Evolutionary conservation across 192 early-diverging fungal species (phyloP).

Genomic region (Backusella australiensis): DNA sequence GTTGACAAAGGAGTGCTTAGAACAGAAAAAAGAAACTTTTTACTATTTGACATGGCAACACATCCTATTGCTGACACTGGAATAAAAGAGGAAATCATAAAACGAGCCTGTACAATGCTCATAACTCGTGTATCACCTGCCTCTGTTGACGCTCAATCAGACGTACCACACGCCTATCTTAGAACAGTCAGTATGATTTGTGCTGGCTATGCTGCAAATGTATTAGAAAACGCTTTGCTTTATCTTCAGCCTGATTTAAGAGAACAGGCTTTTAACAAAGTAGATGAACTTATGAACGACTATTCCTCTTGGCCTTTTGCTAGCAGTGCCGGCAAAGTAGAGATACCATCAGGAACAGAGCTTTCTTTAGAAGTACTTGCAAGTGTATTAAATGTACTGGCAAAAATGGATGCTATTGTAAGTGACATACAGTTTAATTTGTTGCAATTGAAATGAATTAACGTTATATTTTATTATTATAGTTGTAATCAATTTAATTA

Average conservation of each 20-base stretch:
- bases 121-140: constrained; percentile 62
- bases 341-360: constrained; percentile 52
- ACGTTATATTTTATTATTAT: constrained; percentile 1
- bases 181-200: constrained; percentile 89
- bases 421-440: not conserved
- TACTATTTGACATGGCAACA: constrained; percentile 97
- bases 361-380: constrained; percentile 70
- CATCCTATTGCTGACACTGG: constrained; percentile 90
- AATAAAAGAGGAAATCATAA: constrained; percentile 86
- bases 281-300: constrained; percentile 88
- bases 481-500: not conserved
- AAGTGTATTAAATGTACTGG: constrained; percentile 81
- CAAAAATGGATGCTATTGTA: constrained; percentile 88
- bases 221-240: constrained; percentile 92
- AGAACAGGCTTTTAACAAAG: constrained; percentile 84
- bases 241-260: constrained; percentile 81
- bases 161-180: constrained; percentile 55
- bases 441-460: not conserved
- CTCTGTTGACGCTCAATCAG: constrained; percentile 52
- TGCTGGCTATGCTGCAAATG: constrained; percentile 95
- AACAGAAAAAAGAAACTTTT: constrained; percentile 94
- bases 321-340: constrained; percentile 50
- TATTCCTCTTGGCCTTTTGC: constrained; percentile 76
- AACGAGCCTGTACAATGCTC: constrained; percentile 76
- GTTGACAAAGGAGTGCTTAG: constrained; percentile 98